Base-by-base conservation (phyloP, 2,329 filamentous ascomycete genomes). In the Epichloe bromicola region DNA sequence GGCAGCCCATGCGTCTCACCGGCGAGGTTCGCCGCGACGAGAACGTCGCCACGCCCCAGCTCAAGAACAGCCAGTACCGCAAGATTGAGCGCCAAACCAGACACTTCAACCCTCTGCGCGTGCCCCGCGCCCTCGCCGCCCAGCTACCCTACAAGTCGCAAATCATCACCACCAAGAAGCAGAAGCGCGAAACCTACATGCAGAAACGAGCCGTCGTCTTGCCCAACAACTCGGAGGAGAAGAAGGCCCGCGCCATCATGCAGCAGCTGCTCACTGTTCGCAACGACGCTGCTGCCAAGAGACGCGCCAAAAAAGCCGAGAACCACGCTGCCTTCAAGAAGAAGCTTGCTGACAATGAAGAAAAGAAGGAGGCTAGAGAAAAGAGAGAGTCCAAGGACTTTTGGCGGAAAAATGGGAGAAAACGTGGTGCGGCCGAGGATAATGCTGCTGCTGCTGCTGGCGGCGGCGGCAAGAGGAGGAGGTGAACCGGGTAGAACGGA, bases 121-220 rank as follows among this genome's bases (percentile, higher is more conserved):
- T 94, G n/a, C 88, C 88, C 2, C 79, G 83, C 51, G 83, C 85
- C 56, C 75, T 94, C 33, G 88, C 89, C 48, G 84, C 88, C 14
- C 80, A 88, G 5, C 79, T 98, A 10, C 93, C 93, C 5, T 98
- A 86, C 80, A 91, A 90, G 65, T 90, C 86, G 12, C 93, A 98
- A 67, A 90, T 95, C 62, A 79, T 85, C 20, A 74, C 82, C 64
- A 91, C 86, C 72, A 85, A 85, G 69, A 82, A 85, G 54, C 88
- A 90, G 71, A 82, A 80, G 66, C 83, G 82, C 61, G 70, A 83
- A 63, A 95, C 90, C 20, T 98, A 98, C 67, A 76, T 95, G 75
- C 88, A 95, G 73, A 96, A 96, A 73, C 86, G 93, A 10, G 93
- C 91, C 14, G 88, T 97, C n/a, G 80, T 95, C 23, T 70, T 88